Percentiles rank a stretch among this genome's conserved stretches.
Evolutionary conservation across 2,329 filamentous ascomycete species (phyloP).

Genomic region (Xylaria sp.): DNA sequence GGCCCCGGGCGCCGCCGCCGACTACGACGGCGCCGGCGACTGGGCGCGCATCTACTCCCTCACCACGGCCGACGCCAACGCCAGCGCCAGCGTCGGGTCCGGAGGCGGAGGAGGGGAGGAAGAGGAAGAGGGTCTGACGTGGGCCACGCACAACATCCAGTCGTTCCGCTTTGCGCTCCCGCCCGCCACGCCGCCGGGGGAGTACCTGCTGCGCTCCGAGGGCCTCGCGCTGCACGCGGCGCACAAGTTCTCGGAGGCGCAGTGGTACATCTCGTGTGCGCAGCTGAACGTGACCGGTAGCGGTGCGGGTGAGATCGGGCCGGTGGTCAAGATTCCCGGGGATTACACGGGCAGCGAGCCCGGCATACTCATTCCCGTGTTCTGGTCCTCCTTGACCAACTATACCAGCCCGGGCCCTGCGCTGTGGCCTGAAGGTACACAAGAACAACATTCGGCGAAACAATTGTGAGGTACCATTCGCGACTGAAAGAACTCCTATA

Average conservation of each 20-base stretch:
- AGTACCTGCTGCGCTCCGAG: constrained; percentile 30
- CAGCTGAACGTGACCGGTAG: constrained; percentile 13
- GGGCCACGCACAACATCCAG: constrained; percentile 26
- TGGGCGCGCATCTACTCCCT: constrained; percentile 27
- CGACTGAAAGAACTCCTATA: no score
- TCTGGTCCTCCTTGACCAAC: constrained; percentile 27
- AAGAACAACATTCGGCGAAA: constrained; percentile 19
- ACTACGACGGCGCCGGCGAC: constrained; percentile 23
- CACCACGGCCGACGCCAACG: constrained; percentile 3
- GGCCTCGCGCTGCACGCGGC: constrained; percentile 29
- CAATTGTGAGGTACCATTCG: not conserved
- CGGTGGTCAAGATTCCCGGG: constrained; percentile 24
- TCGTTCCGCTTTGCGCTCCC: constrained; percentile 24
- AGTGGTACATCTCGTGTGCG: constrained; percentile 19
- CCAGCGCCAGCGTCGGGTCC: not conserved
- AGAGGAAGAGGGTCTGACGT: constrained; percentile 11
- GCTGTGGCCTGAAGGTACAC: constrained; percentile 23
- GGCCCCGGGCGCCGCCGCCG: constrained; percentile 12
- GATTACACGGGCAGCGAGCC: constrained; percentile 23
- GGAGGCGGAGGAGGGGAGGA: not conserved
- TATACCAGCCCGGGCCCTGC: constrained; percentile 26
- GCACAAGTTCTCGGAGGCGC: constrained; percentile 24
- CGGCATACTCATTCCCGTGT: constrained; percentile 28
- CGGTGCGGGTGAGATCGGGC: constrained; percentile 4
- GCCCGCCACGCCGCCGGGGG: constrained; percentile 20